phyloP scores from a whole-genome alignment of 1,284 basidiomycete genomes.

The Apiotrichum porosum region DNA sequence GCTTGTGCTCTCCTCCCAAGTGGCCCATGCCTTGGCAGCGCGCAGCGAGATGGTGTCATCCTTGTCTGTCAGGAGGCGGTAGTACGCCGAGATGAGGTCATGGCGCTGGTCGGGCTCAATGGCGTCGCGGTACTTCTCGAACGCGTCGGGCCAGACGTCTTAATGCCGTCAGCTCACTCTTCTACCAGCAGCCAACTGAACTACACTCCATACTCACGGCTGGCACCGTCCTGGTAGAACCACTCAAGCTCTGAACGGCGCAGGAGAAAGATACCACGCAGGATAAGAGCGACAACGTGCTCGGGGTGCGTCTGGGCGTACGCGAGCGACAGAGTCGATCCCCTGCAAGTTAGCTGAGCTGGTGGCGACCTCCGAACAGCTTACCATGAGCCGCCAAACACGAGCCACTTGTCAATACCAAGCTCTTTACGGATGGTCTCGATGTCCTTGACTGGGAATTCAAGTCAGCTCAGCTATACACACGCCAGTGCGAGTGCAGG shows the following conservation, averaged over 20 bases:
- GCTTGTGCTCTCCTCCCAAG: constrained; percentile 86
- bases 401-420: constrained; percentile 76
- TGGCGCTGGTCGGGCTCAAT: constrained; percentile 73
- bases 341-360: constrained; percentile 52
- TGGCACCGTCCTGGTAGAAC: constrained; percentile 70
- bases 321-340: constrained; percentile 80
- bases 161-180: constrained; percentile 8
- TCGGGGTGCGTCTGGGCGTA: constrained; percentile 84
- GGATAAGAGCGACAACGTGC: constrained; percentile 68
- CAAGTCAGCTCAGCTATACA: too few relatives aligned
- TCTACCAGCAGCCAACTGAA: too few relatives aligned
- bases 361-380: constrained; percentile 13
- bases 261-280: constrained; percentile 89
- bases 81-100: constrained; percentile 72
- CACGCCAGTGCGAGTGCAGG: too few relatives aligned
- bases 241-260: constrained; percentile 79
- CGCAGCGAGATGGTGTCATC: constrained; percentile 55
- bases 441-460: constrained; percentile 70
- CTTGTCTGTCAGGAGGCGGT: constrained; percentile 72
- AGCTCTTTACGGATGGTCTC: constrained; percentile 74
- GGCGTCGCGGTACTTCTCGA: constrained; percentile 73
- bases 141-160: constrained; percentile 76
- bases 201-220: constrained; percentile 47
- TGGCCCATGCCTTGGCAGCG: constrained; percentile 70
- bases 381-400: constrained; percentile 88